Conservation (phyloP, 176 grass and related monocot genomes). For the Eragrostis nindensis region DNA sequence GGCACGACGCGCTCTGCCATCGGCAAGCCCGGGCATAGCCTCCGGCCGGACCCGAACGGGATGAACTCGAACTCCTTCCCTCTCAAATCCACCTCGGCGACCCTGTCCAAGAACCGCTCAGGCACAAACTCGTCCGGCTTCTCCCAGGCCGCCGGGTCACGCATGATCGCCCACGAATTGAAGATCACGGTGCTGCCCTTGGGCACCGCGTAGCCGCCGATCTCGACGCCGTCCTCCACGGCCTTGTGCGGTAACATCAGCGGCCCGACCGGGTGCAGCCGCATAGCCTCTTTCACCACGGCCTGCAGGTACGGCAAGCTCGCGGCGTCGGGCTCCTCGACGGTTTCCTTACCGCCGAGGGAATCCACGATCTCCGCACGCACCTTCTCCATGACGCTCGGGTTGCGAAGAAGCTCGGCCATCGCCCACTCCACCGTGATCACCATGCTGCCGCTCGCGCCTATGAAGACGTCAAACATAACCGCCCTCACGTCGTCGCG, state of each 20-base stretch:
- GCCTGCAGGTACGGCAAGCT: slow-evolving; percentile 36
- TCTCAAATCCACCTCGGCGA: slow-evolving; percentile 1
- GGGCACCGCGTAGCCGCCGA: slow-evolving; percentile 42
- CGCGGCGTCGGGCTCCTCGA: slow-evolving; percentile 25
- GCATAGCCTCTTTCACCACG: slow-evolving; percentile 54
- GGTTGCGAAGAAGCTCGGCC: slow-evolving; percentile 54
- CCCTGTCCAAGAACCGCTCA: slow-evolving; percentile 45
- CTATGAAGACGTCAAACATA: slow-evolving; percentile 42
- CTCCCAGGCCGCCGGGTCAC: slow-evolving; percentile 42
- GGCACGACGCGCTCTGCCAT: slow-evolving; percentile 42
- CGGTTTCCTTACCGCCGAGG: slow-evolving; percentile 1
- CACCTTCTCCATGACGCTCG: slow-evolving; percentile 35
- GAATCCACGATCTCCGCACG: slow-evolving; percentile 1
- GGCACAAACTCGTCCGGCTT: slow-evolving; percentile 41
- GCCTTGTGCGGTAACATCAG: slow-evolving; percentile 25
- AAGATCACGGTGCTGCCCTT: slow-evolving; percentile 34
- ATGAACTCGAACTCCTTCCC: slow-evolving; percentile 43
- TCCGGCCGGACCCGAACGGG: slow-evolving; percentile 47
- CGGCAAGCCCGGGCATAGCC: slow-evolving; percentile 48
- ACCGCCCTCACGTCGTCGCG: slow-evolving; percentile 2
- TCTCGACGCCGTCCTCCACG: slow-evolving; percentile 36
- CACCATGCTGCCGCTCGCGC: slow-evolving; percentile 40
- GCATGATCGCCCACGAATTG: slow-evolving; percentile 44
- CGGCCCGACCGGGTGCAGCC: slow-evolving; percentile 42
- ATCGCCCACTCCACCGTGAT: slow-evolving; percentile 50